A percentile compares a stretch with the other conserved stretches of the same genome.
These are phyloP conservation scores for Solanum neorickii DNA, from an alignment of 257 asterid genomes.

Conservation along the genomic window DNA sequence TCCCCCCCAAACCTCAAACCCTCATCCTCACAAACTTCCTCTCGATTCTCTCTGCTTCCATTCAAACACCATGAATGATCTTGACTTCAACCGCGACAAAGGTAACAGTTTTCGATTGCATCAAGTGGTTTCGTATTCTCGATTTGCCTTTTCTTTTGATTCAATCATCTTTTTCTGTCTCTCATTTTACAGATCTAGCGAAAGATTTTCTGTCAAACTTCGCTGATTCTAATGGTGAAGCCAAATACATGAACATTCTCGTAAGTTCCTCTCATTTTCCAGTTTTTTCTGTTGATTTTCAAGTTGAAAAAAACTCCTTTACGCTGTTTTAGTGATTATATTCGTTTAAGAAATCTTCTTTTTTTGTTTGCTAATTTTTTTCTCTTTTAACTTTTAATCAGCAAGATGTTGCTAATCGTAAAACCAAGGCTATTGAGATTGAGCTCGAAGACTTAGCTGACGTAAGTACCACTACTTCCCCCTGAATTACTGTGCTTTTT, in stretches of 20 bases:
- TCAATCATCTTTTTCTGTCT: not conserved
- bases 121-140: not conserved
- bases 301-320: not conserved
- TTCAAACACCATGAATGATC: slow-evolving; percentile 34
- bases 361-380: not conserved
- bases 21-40: not conserved
- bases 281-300: not conserved
- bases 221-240: slow-evolving; percentile 57
- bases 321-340: not conserved
- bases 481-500: not conserved
- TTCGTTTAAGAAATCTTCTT: not conserved
- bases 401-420: slow-evolving; percentile 97
- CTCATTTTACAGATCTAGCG: slow-evolving; percentile 40
- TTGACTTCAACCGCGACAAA: slow-evolving; percentile 60
- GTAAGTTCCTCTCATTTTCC: slow-evolving; percentile 26
- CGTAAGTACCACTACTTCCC: slow-evolving; percentile 20
- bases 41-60: not conserved
- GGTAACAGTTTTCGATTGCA: slow-evolving; percentile 15
- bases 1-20: not conserved
- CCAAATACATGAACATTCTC: slow-evolving; percentile 62
- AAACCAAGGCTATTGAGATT: slow-evolving; percentile 60
- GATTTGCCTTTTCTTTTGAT: not conserved
- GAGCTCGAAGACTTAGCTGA: slow-evolving; percentile 75
- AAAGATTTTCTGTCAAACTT: slow-evolving; percentile 64
- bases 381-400: slow-evolving; percentile 12